Conservation (phyloP, 768 basidiomycete species). For the Cystobasidium onofrii region DNA sequence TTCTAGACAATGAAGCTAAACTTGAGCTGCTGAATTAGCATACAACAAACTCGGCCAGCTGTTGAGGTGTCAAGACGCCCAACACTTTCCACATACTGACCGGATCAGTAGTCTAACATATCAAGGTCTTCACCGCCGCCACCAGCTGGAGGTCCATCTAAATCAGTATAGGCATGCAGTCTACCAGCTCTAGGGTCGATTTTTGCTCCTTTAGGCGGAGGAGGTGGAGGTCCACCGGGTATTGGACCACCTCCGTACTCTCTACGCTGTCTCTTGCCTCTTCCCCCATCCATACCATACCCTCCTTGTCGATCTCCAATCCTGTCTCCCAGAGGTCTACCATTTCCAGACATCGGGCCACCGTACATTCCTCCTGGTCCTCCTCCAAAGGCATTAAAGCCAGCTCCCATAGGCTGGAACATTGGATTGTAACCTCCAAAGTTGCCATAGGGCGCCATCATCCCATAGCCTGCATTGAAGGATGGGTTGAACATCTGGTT, state of each 20-base stretch:
- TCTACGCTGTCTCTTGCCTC: constrained; percentile 9
- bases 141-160: constrained; percentile 20
- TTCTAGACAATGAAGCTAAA: too few relatives aligned
- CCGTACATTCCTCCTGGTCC: background rate
- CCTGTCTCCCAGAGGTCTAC: constrained; percentile 3
- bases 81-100: too few relatives aligned
- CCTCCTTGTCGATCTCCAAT: constrained; percentile 22
- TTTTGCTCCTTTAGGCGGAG: constrained; percentile 26
- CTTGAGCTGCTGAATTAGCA: too few relatives aligned
- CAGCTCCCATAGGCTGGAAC: constrained; percentile 21
- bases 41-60: too few relatives aligned
- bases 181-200: constrained; percentile 24
- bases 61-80: too few relatives aligned
- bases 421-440: background rate
- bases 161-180: constrained; percentile 27
- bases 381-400: background rate
- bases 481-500: constrained; percentile 28
- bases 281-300: background rate
- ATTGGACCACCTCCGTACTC: background rate
- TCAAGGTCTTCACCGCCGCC: constrained; percentile 1
- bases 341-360: background rate
- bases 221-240: constrained; percentile 5
- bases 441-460: constrained; percentile 4
- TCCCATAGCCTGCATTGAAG: background rate
- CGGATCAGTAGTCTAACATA: constrained; percentile 18